These are phyloP conservation scores for Rhododendron ovatum DNA, from an alignment of 148 eudicot species.

Conservation along the genomic window DNA sequence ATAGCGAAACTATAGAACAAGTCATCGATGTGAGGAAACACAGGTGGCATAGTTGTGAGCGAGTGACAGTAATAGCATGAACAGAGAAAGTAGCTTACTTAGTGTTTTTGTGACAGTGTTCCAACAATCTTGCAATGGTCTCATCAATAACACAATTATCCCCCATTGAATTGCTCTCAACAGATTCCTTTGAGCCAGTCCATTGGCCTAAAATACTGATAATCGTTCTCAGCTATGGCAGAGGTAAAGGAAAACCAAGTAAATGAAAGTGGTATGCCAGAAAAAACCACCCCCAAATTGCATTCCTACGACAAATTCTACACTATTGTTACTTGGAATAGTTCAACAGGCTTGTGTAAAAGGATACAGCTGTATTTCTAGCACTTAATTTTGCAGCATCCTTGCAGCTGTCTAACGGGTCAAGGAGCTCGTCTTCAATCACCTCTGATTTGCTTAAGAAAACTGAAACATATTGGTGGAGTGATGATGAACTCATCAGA, in stretches of 20 bases:
- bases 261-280: not conserved
- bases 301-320: not conserved
- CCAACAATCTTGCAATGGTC: conserved; percentile 54
- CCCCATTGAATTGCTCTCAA: conserved; percentile 12
- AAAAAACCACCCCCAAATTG: not conserved
- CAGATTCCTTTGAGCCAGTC: conserved; percentile 38
- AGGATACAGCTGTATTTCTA: conserved; percentile 72
- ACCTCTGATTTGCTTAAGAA: conserved; percentile 56
- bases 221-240: conserved; percentile 52
- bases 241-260: conserved; percentile 40
- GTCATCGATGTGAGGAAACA: not conserved
- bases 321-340: not conserved
- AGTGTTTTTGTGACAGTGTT: conserved; percentile 43
- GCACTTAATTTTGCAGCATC: conserved; percentile 26
- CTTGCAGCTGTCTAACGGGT: conserved; percentile 29
- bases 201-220: conserved; percentile 48
- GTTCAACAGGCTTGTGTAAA: conserved; percentile 10
- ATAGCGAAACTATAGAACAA: not conserved
- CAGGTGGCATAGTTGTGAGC: not conserved
- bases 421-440: conserved; percentile 79
- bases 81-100: conserved; percentile 25
- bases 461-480: conserved; percentile 40
- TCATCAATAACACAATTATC: conserved; percentile 31
- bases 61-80: not conserved
- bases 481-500: conserved; percentile 47